A percentile compares a stretch with the other conserved stretches of the same genome.
Evolutionary conservation across 257 asterid genomes (phyloP).

Genomic region (Prunella vulgaris): DNA sequence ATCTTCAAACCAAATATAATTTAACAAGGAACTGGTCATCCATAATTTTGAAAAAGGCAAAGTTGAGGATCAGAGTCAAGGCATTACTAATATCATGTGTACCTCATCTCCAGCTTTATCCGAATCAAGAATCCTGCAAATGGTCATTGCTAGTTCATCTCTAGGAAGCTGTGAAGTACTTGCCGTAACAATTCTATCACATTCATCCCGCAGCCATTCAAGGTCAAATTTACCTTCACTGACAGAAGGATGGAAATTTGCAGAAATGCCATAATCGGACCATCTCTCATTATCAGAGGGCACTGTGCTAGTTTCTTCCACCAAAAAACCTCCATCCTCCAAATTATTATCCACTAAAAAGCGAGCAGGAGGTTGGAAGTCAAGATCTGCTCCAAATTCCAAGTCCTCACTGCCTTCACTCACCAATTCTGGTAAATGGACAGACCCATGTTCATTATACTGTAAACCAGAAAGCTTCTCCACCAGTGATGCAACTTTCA

Average conservation of each 20-base stretch:
- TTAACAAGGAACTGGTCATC: conserved; percentile 15
- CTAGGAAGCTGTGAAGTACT: conserved; percentile 82
- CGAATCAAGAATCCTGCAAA: conserved; percentile 92
- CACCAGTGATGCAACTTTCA: conserved; percentile 57
- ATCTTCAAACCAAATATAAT: conserved; percentile 43
- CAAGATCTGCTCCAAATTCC: conserved; percentile 90
- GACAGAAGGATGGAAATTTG: conserved; percentile 30
- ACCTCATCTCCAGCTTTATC: conserved; percentile 98
- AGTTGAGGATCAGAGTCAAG: conserved; percentile 8
- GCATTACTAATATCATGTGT: conserved; percentile 18
- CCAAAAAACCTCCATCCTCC: conserved; percentile 44
- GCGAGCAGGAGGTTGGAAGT: conserved; percentile 70
- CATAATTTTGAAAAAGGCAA: conserved; percentile 14
- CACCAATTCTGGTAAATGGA: conserved; percentile 29
- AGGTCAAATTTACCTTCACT: conserved; percentile 57
- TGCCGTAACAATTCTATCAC: conserved; percentile 60
- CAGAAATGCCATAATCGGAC: conserved; percentile 34
- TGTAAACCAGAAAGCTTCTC: conserved; percentile 61
- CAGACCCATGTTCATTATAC: conserved; percentile 36
- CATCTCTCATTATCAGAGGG: conserved; percentile 37
- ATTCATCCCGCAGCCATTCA: conserved; percentile 82
- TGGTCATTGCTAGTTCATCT: conserved; percentile 96
- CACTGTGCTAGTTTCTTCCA: conserved; percentile 42
- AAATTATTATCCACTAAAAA: conserved; percentile 61
- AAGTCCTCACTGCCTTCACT: conserved; percentile 41